A percentile compares a stretch with the other conserved stretches of the same genome.
phyloP scores from a whole-genome alignment of 768 basidiomycete species.

The Mycena vitilis region DNA sequence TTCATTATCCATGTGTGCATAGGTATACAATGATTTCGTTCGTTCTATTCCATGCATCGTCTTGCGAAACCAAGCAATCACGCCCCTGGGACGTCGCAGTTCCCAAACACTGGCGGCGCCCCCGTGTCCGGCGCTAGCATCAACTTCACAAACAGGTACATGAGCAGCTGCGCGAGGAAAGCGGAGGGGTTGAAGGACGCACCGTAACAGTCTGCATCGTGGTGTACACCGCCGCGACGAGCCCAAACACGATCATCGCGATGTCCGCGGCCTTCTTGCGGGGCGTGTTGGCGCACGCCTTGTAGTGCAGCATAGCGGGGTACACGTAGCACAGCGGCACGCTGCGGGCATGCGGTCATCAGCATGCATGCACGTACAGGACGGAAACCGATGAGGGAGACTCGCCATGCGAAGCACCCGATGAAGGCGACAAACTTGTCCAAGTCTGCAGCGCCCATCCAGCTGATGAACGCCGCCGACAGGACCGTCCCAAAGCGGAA shows the following conservation, averaged over 20 bases:
- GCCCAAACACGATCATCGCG: constrained; percentile 79
- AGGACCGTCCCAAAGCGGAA: constrained; percentile 82
- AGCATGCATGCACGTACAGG: neutral
- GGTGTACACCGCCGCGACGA: constrained; percentile 79
- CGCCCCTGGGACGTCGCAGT: constrained; percentile 38
- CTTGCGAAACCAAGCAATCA: too few species aligned
- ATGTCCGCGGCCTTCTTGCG: constrained; percentile 77
- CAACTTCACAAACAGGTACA: constrained; percentile 53
- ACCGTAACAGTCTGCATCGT: constrained; percentile 83
- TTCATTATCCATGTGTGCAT: too few species aligned
- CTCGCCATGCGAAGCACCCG: constrained; percentile 94
- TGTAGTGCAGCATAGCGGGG: constrained; percentile 93
- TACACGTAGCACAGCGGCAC: constrained; percentile 95
- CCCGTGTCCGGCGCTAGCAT: constrained; percentile 64
- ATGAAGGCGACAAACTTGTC: constrained; percentile 97
- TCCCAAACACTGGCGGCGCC: constrained; percentile 51
- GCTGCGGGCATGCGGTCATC: constrained; percentile 52
- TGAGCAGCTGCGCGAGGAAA: constrained; percentile 8
- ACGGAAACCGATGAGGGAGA: neutral
- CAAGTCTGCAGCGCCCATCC: constrained; percentile 86
- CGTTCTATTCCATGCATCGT: too few species aligned
- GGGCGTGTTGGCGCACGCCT: constrained; percentile 81
- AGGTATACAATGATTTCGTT: too few species aligned
- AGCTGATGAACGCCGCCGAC: constrained; percentile 84
- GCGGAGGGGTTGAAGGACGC: constrained; percentile 36